Evolutionary conservation across 768 basidiomycete species (phyloP), one percentile per base, ranked within the genome.

Genomic region (Leccinum arenicola): DNA sequence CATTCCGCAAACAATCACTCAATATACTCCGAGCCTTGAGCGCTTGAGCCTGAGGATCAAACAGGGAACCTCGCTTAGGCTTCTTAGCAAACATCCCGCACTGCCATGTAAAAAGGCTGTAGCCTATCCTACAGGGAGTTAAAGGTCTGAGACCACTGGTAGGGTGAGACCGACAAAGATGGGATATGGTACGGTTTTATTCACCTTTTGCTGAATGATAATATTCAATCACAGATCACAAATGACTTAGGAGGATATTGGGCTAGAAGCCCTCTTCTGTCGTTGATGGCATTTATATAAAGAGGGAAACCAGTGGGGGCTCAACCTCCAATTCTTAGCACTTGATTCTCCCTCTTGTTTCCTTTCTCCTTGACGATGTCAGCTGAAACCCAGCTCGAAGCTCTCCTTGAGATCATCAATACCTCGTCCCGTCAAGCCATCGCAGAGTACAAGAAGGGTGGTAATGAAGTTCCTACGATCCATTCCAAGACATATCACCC

Each of bases 391-490:
- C 47, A 48, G 12, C 47, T 48, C 19, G 47, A 48, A 23, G 47
- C 47, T 48, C 66, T 75, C 51, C 67, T 75, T 35, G 64, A 61
- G 12, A 72, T 75, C 17, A 71, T 75, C 57, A 70, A 66, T 36
- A 59, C 62, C 1, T 65, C 75, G 12, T 62, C 73, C 21, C 65
- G 59, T 6, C 61, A 68, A 56, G 65, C 65, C 17, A 68, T 70
- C 19, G 54, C 57, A 15, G 68, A 66, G 38, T 71, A 71, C 58
- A 71, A 66, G 52, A 69, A 69, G 17, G 60, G 49, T 0, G 67
- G 58, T 1, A 38, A 65, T 11, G 54, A 62, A 4, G 65, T 67
- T 14, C 69, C 69, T 38, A 69, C 70, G 11, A 61, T 69, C 25
- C 53, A 70, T 29, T 66, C 67, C 3, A 60, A 62, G 47, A 14